These are phyloP conservation scores for Dendrobium chrysotoxum DNA, from an alignment of 106 monocot genomes.

Conservation along the genomic window DNA sequence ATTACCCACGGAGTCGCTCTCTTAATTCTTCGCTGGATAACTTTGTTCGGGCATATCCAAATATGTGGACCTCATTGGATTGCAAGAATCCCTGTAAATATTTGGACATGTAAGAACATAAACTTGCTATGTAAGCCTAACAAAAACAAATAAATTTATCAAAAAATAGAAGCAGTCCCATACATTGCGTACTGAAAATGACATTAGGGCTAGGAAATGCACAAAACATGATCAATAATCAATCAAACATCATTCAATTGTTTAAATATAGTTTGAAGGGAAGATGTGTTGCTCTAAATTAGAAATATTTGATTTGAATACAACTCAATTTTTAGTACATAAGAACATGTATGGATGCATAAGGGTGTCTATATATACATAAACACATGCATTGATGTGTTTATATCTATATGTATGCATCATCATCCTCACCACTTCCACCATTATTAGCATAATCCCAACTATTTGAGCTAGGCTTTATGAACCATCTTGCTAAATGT, in stretches of 20 bases:
- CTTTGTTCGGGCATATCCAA: slow-evolving; percentile 96
- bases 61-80: slow-evolving; percentile 81
- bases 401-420: not conserved
- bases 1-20: slow-evolving; percentile 82
- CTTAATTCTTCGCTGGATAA: slow-evolving; percentile 81
- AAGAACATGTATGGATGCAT: not conserved
- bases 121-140: not conserved
- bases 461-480: not conserved
- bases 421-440: too few species aligned
- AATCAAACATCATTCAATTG: not conserved
- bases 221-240: not conserved
- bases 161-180: not conserved
- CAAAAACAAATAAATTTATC: not conserved
- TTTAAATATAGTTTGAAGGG: not conserved
- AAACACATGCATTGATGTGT: not conserved
- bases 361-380: not conserved
- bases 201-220: not conserved
- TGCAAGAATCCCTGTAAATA: slow-evolving; percentile 66
- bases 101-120: not conserved
- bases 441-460: too few species aligned
- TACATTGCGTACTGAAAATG: not conserved
- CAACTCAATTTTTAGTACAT: not conserved
- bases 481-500: not conserved
- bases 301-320: not conserved
- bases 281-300: not conserved